Evolutionary conservation across 108 stramenopile species (phyloP).

Genomic region (Cyclotella cryptica): DNA sequence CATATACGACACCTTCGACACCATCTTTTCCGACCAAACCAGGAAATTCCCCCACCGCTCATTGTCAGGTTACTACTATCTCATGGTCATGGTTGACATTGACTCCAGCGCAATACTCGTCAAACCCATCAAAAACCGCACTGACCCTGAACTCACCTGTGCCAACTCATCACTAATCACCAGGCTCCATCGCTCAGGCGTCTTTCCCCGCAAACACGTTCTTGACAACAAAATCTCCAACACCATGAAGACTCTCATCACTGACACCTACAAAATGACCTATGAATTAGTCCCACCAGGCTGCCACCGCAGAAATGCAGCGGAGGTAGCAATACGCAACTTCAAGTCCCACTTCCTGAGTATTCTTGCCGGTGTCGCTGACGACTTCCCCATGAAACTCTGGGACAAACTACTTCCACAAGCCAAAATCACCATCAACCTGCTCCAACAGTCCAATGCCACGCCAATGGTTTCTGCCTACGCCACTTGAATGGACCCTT

Average conservation of each 20-base stretch:
- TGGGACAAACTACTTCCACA: not conserved
- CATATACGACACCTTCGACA: not conserved
- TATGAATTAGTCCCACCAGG: not conserved
- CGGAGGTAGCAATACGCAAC: conserved; percentile 4
- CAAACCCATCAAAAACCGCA: not conserved
- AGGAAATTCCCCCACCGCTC: no score
- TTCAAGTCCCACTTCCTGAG: conserved; percentile 12
- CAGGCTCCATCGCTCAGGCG: not conserved
- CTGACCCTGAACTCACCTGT: not conserved
- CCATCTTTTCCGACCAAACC: not conserved
- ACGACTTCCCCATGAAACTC: not conserved
- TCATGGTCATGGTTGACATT: not conserved
- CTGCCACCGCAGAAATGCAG: not conserved
- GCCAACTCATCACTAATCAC: not conserved
- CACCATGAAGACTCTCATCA: not conserved
- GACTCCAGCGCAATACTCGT: not conserved
- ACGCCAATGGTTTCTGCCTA: no score
- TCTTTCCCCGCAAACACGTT: not conserved
- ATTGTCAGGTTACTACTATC: no score
- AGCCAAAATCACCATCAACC: no score
- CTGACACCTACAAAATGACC: not conserved
- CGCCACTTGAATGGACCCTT: not conserved
- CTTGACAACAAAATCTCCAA: not conserved
- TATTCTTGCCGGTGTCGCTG: not conserved
- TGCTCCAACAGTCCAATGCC: no score